phyloP scores from a whole-genome alignment of 257 asterid species.

The Asclepias syriaca region DNA sequence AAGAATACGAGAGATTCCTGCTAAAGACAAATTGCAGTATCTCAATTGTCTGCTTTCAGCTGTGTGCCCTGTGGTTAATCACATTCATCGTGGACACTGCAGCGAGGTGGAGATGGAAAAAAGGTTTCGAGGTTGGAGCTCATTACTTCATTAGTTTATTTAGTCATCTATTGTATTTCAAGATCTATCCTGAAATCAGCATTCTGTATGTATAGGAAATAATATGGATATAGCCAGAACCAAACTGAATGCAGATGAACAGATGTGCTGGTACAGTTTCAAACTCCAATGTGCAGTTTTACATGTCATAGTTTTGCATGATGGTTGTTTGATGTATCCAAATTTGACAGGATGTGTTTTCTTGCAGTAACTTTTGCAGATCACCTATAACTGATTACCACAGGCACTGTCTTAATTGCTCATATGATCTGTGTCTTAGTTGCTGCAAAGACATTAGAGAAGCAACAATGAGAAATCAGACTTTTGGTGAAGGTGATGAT shows the following conservation, averaged over 20 bases:
- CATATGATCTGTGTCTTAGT: conserved; percentile 94
- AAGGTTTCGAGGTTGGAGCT: conserved; percentile 62
- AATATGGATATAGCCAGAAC: conserved; percentile 80
- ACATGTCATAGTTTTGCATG: neutral
- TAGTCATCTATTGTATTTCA: neutral
- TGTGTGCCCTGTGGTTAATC: conserved; percentile 80
- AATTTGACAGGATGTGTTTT: neutral
- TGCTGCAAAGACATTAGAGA: conserved; percentile 91
- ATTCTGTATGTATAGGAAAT: conserved; percentile 54
- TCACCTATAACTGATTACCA: conserved; percentile 91
- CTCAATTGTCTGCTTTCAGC: conserved; percentile 82
- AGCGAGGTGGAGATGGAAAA: conserved; percentile 86
- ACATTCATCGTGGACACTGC: conserved; percentile 71
- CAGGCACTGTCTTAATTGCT: conserved; percentile 86
- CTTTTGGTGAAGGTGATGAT: conserved; percentile 30
- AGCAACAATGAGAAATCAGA: conserved; percentile 38
- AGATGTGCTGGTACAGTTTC: conserved; percentile 89
- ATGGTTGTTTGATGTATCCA: neutral
- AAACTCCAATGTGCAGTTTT: conserved; percentile 5
- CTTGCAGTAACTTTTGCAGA: conserved; percentile 92
- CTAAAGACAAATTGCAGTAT: conserved; percentile 82
- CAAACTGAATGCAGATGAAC: conserved; percentile 92
- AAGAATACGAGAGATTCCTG: conserved; percentile 70
- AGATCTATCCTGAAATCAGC: neutral
- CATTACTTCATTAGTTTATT: conserved; percentile 21